Base-by-base conservation (phyloP, 352 stramenopile genomes). In the Globisporangium irregulare region DNA sequence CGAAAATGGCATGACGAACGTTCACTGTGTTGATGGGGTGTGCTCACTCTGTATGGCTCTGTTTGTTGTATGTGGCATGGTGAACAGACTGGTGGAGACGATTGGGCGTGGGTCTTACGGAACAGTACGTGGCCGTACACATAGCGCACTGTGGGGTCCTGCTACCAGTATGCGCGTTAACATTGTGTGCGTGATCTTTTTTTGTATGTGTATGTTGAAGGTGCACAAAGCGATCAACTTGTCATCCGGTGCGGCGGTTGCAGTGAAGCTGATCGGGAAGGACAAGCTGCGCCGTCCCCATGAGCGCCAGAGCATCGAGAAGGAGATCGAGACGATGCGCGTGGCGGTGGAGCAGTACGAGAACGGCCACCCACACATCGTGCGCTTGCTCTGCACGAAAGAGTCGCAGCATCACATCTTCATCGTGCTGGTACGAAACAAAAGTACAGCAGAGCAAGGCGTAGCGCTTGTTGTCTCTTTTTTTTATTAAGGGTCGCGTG, bases 221-320 rank as follows among this genome's bases (percentile, higher is more conserved):
- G 83, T 93, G 43, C 86, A 94, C 73, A 94, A 94, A 59, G 86
- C 82, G n/a, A 89, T 92, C 43, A 92, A 94, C 64, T 71, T 92
- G 55, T 87, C 82, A 32, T 91, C 86, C 0, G 84, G 84, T 0
- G 86, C 84, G 4, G 82, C 86, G 10, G 86, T 94, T n/a, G 86
- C 86, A 9, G 82, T 94, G 14, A 94, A 94, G 64, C 76, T 94
- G 72, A 91, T 94, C 56, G 78, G 78, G 18, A 94, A 94, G 62
- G 86, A 92, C 43, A 89, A 89, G 38, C 64, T 93, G 27, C 79
- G 84, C 4, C 82, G 84, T 25, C 84, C 84, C 6, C 80, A 92
- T 64, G 86, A 94, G 64, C 86, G 84, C 27, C 77, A 83, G 34
- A 92, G 83, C 74, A 94, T 94, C 67, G 84, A 92, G 59, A 94